Conservation (phyloP, 2,329 filamentous ascomycete species). For the Metarhizium brunneum region DNA sequence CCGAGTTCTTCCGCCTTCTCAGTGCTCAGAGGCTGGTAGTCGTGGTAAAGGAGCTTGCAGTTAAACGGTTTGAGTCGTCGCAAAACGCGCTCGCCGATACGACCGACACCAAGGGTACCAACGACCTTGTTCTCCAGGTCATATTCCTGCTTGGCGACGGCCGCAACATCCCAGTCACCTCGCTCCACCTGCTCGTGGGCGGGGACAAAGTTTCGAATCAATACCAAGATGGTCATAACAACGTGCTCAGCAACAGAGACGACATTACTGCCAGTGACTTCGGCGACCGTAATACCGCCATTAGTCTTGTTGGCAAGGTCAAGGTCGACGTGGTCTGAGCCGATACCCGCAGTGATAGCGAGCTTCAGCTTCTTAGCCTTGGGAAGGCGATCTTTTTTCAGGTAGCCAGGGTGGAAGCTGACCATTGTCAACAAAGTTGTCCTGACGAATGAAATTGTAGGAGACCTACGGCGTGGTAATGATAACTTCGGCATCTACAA, state of each 20-base stretch:
- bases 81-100: slow-evolving; percentile 96
- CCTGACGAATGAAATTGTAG: neutral
- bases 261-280: slow-evolving; percentile 97
- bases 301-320: slow-evolving; percentile 98
- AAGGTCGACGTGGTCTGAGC: slow-evolving; percentile 96
- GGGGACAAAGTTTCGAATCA: slow-evolving; percentile 97
- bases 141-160: slow-evolving; percentile 95
- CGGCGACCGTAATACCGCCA: slow-evolving; percentile 90
- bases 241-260: slow-evolving; percentile 99
- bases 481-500: slow-evolving; percentile 95
- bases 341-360: slow-evolving; percentile 93
- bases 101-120: slow-evolving; percentile 92
- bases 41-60: slow-evolving; percentile 99
- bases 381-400: slow-evolving; percentile 84
- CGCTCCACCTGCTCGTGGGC: slow-evolving; percentile 86
- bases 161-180: slow-evolving; percentile 94
- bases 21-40: slow-evolving; percentile 87
- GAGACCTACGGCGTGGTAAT: slow-evolving; percentile 82
- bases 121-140: slow-evolving; percentile 97
- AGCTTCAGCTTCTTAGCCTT: slow-evolving; percentile 99
- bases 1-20: slow-evolving; percentile 95
- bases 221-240: slow-evolving; percentile 93
- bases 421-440: neutral
- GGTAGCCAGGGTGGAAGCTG: slow-evolving; percentile 97
- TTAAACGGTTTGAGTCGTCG: slow-evolving; percentile 94